Base-by-base conservation (phyloP, 495 filamentous ascomycete genomes). In the Talaromyces adpressus region DNA sequence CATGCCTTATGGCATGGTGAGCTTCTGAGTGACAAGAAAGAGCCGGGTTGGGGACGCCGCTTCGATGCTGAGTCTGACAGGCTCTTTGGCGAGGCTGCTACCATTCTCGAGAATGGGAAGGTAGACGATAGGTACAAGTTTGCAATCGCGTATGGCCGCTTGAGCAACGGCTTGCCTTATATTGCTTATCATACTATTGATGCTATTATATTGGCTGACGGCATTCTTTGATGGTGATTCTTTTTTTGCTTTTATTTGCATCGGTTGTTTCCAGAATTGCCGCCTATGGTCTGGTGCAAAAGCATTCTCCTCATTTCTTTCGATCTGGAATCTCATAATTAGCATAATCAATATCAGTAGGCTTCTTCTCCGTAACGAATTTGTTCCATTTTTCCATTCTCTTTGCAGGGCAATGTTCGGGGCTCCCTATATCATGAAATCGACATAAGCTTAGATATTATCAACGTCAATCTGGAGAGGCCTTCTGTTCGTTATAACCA, bases 141-240 rank as follows among this genome's bases (percentile, higher is more conserved):
- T 27, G 58, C 58, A 3, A 60, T 47, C n/a, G 58, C 58, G 0
- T 60, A 60, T 60, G 58, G 58, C 0, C 6, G 58, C 3, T 27
- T 60, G 36, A 60, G 58, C 14, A 60, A 22, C 4, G 58, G n/a
- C 1, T 11, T 60, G 30, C 58, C 58, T 3, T 60, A 41, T 27
- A 47, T 60, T 45, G 34, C 58, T 27, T 60, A 60, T 60, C 58
- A 60, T 47, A 60, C 58, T 8, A 27, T 60, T 27, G 58, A 60
- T 45, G 36, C 36, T 4, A 60, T 60, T 11, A 60, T 60, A 16
- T 2, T 47, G 18, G 58, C 58, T 41, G 18, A 39, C 30, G 58
- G 58, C 34, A 25, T 60, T 22, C 30, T 45, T 4, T 60, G n/a
- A 60, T 5, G 8, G 0, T 49, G 45, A 41, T 41, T 41, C 36